phyloP scores from a whole-genome alignment of 1,284 basidiomycete species.

The Uromyces viciae-fabae region DNA sequence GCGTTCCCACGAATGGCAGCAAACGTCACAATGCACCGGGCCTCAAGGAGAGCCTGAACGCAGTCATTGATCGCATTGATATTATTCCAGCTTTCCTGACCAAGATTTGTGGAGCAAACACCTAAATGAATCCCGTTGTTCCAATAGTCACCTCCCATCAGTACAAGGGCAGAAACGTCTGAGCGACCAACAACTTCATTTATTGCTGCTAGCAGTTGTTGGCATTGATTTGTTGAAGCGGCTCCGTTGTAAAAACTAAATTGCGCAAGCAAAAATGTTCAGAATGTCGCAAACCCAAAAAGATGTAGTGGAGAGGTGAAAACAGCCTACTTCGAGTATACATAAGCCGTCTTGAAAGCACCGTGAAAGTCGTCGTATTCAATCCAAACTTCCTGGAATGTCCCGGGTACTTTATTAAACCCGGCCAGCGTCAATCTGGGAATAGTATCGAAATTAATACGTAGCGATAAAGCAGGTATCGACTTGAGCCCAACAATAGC shows the following conservation, averaged over 20 bases:
- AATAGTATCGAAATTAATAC: slow-evolving; percentile 51
- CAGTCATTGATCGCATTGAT: slow-evolving; percentile 59
- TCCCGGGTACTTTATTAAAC: slow-evolving; percentile 51
- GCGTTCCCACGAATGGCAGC: slow-evolving; percentile 58
- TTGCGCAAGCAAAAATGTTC: neutral
- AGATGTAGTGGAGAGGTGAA: neutral
- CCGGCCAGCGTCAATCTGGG: slow-evolving; percentile 53
- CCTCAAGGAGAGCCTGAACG: slow-evolving; percentile 55
- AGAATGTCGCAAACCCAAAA: neutral
- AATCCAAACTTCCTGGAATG: slow-evolving; percentile 58
- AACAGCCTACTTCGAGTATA: slow-evolving; percentile 56
- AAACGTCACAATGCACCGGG: slow-evolving; percentile 57
- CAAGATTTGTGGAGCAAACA: slow-evolving; percentile 53
- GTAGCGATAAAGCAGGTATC: slow-evolving; percentile 52
- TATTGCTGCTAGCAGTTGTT: slow-evolving; percentile 55
- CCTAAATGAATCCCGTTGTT: slow-evolving; percentile 58
- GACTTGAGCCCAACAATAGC: slow-evolving; percentile 54
- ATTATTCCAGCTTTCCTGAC: slow-evolving; percentile 58
- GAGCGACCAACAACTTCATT: slow-evolving; percentile 54
- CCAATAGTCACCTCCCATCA: slow-evolving; percentile 54
- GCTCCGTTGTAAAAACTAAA: slow-evolving; percentile 55
- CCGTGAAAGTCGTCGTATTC: slow-evolving; percentile 52
- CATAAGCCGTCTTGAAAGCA: slow-evolving; percentile 53
- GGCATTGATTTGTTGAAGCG: slow-evolving; percentile 57
- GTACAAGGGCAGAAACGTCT: slow-evolving; percentile 44